Base-by-base conservation (phyloP, 768 basidiomycete species). In the Serendipita sp. region DNA sequence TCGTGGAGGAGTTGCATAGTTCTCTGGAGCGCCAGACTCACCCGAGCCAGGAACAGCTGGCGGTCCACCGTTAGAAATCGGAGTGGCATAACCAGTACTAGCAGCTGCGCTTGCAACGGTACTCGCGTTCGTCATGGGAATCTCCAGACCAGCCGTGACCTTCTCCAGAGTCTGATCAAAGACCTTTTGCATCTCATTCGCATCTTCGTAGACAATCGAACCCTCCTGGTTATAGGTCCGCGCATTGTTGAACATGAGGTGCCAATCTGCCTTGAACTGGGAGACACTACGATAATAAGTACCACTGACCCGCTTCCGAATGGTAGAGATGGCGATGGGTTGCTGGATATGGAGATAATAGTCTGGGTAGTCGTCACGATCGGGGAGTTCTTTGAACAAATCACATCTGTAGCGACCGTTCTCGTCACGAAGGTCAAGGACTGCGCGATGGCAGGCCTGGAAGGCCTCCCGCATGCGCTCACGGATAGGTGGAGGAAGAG, bases 161-260 rank as follows among this genome's bases (percentile, higher is more conserved):
- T 81, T 81, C 47, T 84, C 80, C 70, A 86, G 91, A 7, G 85
- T 77, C 32, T 83, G 78, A 66, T 88, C 81, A 72, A 94, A 92
- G 58, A 86, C 85, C 71, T 88, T 89, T 75, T 95, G 88, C 88
- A 94, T 91, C 76, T 92, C 89, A 58, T 91, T 88, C 5, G 95
- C 93, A 67, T 95, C 92, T 66, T 88, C 79, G 74, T 93, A 95
- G 44, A 96, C 92, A 88, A 90, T 92, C 0, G 92, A 94, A 1
- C 88, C 92, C 74, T 95, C 92, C 73, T 88, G 86, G 73, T 97
- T 97, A 78, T 92, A 98, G 48, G 84, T 88, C 70, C 89, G 81
- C 3, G 95, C 94, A 70, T 98, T 98, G 73, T 83, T 81, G 74
- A 94, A 97, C 88, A 99, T 93, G 65, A 92, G 80, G 68, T 81